phyloP scores from a whole-genome alignment of 257 asterid species.

The Solanum sejunctum region DNA sequence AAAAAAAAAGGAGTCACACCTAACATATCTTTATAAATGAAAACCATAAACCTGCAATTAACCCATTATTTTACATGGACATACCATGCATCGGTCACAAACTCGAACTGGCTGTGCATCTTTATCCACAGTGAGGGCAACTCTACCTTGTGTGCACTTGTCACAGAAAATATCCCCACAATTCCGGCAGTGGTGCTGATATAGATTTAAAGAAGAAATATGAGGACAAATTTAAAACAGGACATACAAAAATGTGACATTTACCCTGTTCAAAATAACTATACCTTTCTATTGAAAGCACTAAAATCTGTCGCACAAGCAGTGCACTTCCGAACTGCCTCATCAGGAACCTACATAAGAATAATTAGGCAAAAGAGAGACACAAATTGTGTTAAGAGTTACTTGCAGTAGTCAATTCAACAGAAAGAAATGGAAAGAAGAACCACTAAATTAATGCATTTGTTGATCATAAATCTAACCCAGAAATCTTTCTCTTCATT shows the following conservation, averaged over 20 bases:
- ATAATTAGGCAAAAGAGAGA: not conserved
- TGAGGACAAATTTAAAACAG: not conserved
- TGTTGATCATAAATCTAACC: slow-evolving; percentile 31
- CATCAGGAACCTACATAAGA: slow-evolving; percentile 66
- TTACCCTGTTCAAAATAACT: slow-evolving; percentile 6
- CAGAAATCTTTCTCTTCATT: slow-evolving; percentile 91
- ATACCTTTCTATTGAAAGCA: slow-evolving; percentile 74
- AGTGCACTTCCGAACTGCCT: slow-evolving; percentile 60
- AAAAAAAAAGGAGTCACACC: not conserved
- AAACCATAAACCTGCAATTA: not conserved
- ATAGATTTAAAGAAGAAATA: not conserved
- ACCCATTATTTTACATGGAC: not conserved
- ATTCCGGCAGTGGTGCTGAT: slow-evolving; percentile 88
- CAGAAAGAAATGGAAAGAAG: not conserved
- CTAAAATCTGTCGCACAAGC: slow-evolving; percentile 55
- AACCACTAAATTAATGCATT: not conserved
- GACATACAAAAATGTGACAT: not conserved
- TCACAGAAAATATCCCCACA: slow-evolving; percentile 95
- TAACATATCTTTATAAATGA: not conserved
- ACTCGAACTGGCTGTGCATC: slow-evolving; percentile 85
- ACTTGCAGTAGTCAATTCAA: not conserved
- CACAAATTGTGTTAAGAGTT: not conserved
- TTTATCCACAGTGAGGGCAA: slow-evolving; percentile 66
- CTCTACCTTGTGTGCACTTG: slow-evolving; percentile 96
- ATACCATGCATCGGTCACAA: slow-evolving; percentile 90